phyloP scores from a whole-genome alignment of 2,329 filamentous ascomycete genomes.

The Scedosporium dehoogii region DNA sequence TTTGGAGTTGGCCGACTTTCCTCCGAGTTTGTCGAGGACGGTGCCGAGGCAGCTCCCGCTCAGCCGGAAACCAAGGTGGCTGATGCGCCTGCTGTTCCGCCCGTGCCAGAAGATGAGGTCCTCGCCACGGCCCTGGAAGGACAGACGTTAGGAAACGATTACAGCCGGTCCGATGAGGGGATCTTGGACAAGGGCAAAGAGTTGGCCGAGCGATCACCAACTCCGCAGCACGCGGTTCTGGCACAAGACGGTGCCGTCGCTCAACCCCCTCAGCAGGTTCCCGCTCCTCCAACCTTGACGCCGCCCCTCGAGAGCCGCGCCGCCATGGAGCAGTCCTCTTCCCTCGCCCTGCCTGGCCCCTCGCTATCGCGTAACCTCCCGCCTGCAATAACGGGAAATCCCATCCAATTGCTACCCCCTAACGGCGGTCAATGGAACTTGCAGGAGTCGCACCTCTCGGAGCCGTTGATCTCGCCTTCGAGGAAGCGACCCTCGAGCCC shows the following conservation, averaged over 20 bases:
- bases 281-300: background rate
- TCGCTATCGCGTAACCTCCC: background rate
- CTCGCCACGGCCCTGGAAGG: background rate
- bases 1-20: slow-evolving; percentile 27
- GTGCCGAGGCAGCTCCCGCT: slow-evolving; percentile 17
- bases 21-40: background rate
- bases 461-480: slow-evolving; percentile 34
- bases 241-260: background rate
- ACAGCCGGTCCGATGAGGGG: background rate
- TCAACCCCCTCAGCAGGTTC: background rate
- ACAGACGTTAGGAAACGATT: slow-evolving; percentile 1
- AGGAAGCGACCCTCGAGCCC: slow-evolving; percentile 21
- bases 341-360: background rate
- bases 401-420: slow-evolving; percentile 30
- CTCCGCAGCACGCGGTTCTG: background rate
- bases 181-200: background rate
- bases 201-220: background rate
- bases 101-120: slow-evolving; percentile 6
- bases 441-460: slow-evolving; percentile 42
- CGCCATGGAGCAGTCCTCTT: background rate
- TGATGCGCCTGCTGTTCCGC: slow-evolving; percentile 11
- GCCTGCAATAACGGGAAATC: slow-evolving; percentile 16
- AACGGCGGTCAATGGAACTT: slow-evolving; percentile 41
- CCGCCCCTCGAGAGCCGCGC: background rate
- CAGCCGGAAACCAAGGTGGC: slow-evolving; percentile 19